Evolutionary conservation across 768 basidiomycete species (phyloP), one percentile per base, ranked within the genome.

Genomic region (Tricholoma flavovirens): DNA sequence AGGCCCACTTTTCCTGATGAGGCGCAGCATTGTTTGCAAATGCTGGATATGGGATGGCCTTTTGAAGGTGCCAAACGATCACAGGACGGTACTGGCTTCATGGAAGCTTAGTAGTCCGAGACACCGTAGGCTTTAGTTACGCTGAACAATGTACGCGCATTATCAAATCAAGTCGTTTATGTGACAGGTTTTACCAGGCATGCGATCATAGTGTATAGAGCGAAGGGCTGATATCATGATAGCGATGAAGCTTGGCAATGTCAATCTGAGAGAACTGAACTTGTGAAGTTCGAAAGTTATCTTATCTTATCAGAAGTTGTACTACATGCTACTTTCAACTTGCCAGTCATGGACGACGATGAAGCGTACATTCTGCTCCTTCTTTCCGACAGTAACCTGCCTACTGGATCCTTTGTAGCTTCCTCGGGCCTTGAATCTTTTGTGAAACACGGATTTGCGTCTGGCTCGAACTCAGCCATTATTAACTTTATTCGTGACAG

Each of bases 381-480:
- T 33, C 80, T 96, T 42, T 81, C 90, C 0, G 93, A 96, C 74
- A 90, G 91, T 59, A 98, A 96, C 70, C 84, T 99, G 3, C 97
- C 97, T 2, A 98, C 96, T 0, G 97, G 97, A 33, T 88, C 96
- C 1, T 99, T 99, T 69, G 91, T 98, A 56, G 91, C 95, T 0
- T 97, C 94, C 1, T 83, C 91, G 2, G 96, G 96, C 1, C 80
- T 98, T 57, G 96, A 99, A 66, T 93, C 93, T 4, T 94, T 84
- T 67, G 72, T 83, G 38, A 86, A 88, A 24, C 97, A 99, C 67
- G 97, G 93, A 0, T 89, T 95, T 65, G 59, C 75, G 14, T 65
- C 77, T 1, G 51, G 59, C 4, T 49, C 66, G 51, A 60, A 71
- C 62, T 56, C 66, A 53, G 51, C 71, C 24, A 79, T 79, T 19